These are phyloP conservation scores for Fusarium agapanthi DNA, from an alignment of 2,329 filamentous ascomycete genomes.

Conservation along the genomic window DNA sequence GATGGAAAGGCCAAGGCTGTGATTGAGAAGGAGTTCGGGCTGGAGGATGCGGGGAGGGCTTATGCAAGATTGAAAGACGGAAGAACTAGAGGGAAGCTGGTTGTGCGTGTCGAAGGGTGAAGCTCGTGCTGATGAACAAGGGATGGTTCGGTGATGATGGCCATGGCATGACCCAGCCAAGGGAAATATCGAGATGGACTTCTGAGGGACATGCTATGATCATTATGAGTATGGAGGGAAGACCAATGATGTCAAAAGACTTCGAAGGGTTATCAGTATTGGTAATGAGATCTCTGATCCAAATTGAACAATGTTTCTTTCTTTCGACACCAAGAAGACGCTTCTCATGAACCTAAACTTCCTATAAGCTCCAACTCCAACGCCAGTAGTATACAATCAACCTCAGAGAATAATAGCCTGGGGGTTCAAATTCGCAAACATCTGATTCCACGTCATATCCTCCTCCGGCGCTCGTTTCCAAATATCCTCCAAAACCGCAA, in stretches of 20 bases:
- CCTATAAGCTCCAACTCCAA: not conserved
- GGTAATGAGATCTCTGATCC: accelerated
- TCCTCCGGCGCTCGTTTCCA: slow-evolving; percentile 22
- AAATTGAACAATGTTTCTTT: not conserved
- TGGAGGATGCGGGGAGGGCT: slow-evolving; percentile 5
- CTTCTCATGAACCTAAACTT: not conserved
- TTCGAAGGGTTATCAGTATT: accelerated
- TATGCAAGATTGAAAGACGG: slow-evolving; percentile 22
- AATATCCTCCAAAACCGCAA: slow-evolving; percentile 31
- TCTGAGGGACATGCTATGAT: accelerated
- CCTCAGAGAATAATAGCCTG: slow-evolving; percentile 39
- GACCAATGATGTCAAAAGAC: accelerated
- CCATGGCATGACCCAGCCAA: not conserved
- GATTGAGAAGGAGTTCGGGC: slow-evolving; percentile 15
- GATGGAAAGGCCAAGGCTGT: slow-evolving; percentile 6
- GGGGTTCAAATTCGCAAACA: slow-evolving; percentile 36
- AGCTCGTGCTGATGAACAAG: not conserved
- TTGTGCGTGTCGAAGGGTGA: slow-evolving; percentile 4
- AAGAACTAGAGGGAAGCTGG: slow-evolving; percentile 9
- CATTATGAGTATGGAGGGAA: accelerated
- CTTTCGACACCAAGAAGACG: not conserved
- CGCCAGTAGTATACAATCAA: not conserved
- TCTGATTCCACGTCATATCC: slow-evolving; percentile 34
- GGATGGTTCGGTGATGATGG: accelerated
- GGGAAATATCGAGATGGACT: accelerated